These are phyloP conservation scores for Noccaea caerulescens DNA, from an alignment of 345 rosid genomes.

Conservation along the genomic window DNA sequence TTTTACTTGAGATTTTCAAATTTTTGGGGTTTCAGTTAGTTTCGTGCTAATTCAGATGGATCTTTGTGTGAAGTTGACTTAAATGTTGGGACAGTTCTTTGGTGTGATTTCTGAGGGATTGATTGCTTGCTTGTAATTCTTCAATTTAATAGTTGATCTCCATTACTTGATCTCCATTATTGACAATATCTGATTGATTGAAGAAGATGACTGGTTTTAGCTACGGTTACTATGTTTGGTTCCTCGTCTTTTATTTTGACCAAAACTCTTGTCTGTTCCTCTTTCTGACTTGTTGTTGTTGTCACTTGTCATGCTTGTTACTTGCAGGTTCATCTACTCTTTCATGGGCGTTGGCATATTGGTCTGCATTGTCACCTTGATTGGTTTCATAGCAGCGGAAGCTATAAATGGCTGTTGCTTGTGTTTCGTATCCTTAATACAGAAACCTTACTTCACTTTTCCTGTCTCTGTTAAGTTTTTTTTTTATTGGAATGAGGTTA, in stretches of 20 bases:
- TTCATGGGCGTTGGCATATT: conserved; percentile 86
- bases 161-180: too few relatives aligned
- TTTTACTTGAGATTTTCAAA: neutral
- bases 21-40: conserved; percentile 8
- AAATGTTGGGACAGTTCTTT: neutral
- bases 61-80: too few relatives aligned
- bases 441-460: neutral
- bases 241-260: conserved; percentile 1
- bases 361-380: conserved; percentile 67
- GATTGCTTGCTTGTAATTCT: neutral
- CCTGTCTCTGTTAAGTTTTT: neutral
- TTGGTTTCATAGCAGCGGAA: conserved; percentile 94
- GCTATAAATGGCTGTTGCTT: conserved; percentile 83
- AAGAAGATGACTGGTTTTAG: conserved; percentile 13
- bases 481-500: neutral
- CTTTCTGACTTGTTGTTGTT: conserved; percentile 19
- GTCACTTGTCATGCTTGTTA: conserved; percentile 20
- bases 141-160: conserved; percentile 18
- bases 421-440: conserved; percentile 84
- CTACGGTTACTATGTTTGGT: conserved; percentile 9
- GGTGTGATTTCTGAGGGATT: neutral
- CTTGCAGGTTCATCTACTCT: conserved; percentile 92
- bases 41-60: neutral
- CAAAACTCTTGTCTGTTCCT: neutral
- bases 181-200: too few relatives aligned